Percentiles rank a stretch among this genome's conserved stretches.
Conservation (phyloP, 495 filamentous ascomycete species). For the Saxispiralis lemnorum region DNA sequence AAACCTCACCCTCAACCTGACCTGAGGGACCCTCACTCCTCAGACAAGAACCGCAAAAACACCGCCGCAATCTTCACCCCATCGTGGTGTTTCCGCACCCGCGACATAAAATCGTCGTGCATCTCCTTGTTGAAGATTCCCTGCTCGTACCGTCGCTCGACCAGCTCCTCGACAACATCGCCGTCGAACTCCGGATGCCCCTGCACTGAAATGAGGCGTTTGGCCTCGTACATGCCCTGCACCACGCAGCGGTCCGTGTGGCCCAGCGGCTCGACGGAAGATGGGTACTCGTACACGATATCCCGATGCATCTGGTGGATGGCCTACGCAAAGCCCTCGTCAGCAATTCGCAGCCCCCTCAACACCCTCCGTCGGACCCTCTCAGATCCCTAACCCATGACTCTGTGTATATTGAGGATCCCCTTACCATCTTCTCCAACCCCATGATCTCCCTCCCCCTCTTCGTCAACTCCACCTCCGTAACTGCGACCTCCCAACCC, state of each 20-base stretch:
- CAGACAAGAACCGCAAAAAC: conserved; percentile 60
- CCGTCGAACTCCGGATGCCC: conserved; percentile 80
- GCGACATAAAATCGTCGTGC: conserved; percentile 45
- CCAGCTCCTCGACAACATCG: conserved; percentile 54
- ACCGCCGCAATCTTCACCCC: conserved; percentile 48
- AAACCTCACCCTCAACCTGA: not conserved
- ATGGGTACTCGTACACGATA: conserved; percentile 48
- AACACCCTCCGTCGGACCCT: too few species aligned
- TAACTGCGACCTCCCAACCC: conserved; percentile 73
- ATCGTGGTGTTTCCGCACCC: conserved; percentile 53
- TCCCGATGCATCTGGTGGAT: conserved; percentile 88
- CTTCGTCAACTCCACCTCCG: conserved; percentile 47
- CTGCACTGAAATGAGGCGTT: conserved; percentile 58
- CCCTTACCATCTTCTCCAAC: conserved; percentile 48
- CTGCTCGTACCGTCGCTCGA: conserved; percentile 37
- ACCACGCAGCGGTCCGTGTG: conserved; percentile 48
- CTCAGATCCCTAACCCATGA: too few species aligned
- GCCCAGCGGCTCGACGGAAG: conserved; percentile 44
- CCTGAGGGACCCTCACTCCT: conserved; percentile 20
- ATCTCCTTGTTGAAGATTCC: conserved; percentile 51
- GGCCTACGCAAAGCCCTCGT: conserved; percentile 30
- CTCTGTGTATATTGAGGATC: conserved; percentile 1
- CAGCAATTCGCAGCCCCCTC: too few species aligned
- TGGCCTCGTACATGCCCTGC: conserved; percentile 62
- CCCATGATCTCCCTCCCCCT: conserved; percentile 59